phyloP scores from a whole-genome alignment of 2,329 filamentous ascomycete species.

The Diplodia mutila region DNA sequence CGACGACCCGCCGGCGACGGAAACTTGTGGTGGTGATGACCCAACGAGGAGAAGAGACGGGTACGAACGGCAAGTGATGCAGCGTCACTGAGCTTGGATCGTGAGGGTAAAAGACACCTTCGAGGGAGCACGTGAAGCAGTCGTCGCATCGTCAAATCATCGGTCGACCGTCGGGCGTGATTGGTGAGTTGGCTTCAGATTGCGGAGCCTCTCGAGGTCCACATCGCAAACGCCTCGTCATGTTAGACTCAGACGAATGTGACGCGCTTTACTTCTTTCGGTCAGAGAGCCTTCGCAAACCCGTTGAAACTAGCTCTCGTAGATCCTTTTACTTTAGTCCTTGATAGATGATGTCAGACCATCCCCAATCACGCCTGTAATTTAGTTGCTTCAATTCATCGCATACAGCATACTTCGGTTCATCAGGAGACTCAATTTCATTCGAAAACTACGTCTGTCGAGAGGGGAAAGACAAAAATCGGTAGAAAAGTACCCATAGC shows the following conservation, averaged over 20 bases:
- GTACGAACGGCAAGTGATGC: neutral
- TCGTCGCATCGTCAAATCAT: neutral
- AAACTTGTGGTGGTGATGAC: neutral
- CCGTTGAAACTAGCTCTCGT: neutral
- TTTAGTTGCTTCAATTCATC: neutral
- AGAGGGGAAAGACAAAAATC: constrained; percentile 1
- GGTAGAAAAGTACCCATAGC: constrained; percentile 4
- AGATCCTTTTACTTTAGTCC: neutral
- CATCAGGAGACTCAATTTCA: constrained; percentile 14
- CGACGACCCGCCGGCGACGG: neutral
- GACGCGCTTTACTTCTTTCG: neutral
- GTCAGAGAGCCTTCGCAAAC: neutral
- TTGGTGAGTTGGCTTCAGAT: constrained; percentile 3
- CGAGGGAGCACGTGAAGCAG: neutral
- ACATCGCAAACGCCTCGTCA: neutral
- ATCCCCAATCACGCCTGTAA: neutral
- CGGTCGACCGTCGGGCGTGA: neutral
- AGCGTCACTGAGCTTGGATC: neutral
- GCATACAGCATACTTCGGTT: neutral
- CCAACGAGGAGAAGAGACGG: neutral
- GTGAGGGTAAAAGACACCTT: neutral
- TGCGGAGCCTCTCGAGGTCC: neutral
- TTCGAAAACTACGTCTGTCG: constrained; percentile 10
- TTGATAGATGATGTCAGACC: no score
- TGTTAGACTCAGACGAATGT: neutral